Evolutionary conservation across 148 eudicot genomes (phyloP).

Genomic region (Chenopodium formosanum): DNA sequence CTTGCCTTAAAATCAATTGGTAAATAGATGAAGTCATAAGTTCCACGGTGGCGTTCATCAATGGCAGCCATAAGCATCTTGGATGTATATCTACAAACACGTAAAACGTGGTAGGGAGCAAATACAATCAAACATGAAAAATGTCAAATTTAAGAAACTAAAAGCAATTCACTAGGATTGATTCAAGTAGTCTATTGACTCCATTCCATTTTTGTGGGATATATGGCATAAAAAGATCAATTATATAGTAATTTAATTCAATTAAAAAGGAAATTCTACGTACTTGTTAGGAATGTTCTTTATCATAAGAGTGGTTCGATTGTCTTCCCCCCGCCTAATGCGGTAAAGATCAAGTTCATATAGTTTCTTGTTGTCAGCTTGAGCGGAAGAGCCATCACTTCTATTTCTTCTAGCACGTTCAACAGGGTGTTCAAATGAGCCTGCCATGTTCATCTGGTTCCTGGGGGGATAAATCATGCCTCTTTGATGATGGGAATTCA

Average conservation of each 20-base stretch:
- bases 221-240: background rate
- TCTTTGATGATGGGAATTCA: conserved; percentile 56
- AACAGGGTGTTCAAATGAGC: conserved; percentile 55
- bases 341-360: conserved; percentile 83
- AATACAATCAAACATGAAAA: background rate
- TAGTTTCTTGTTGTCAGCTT: conserved; percentile 68
- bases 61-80: conserved; percentile 94
- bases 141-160: background rate
- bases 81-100: conserved; percentile 65
- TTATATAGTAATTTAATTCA: background rate
- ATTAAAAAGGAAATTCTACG: conserved; percentile 23
- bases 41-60: conserved; percentile 81
- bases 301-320: conserved; percentile 83
- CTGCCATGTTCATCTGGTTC: conserved; percentile 55
- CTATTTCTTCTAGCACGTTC: conserved; percentile 63
- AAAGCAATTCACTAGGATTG: background rate
- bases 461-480: conserved; percentile 56
- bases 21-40: conserved; percentile 83
- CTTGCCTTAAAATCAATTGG: conserved; percentile 95
- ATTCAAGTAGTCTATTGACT: background rate
- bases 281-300: conserved; percentile 98
- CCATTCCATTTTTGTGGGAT: background rate
- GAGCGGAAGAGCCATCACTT: conserved; percentile 51
- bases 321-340: conserved; percentile 72
- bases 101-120: background rate